These are phyloP conservation scores for Aethionema arabicum DNA, from an alignment of 345 rosid genomes.

Conservation along the genomic window DNA sequence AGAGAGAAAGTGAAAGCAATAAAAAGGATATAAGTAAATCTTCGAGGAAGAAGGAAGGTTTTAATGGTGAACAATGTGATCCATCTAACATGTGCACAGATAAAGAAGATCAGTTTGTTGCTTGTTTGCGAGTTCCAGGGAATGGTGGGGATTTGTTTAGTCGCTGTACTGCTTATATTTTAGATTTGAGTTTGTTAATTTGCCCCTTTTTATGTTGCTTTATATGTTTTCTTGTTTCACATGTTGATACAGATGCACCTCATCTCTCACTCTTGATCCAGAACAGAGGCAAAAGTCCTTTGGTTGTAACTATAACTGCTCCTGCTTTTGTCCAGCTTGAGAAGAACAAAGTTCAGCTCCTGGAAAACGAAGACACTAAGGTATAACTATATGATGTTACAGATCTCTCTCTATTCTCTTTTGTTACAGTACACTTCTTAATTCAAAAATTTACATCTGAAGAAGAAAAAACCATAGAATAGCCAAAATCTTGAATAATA, in stretches of 20 bases:
- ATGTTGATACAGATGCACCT: conserved; percentile 51
- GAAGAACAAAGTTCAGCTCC: conserved; percentile 49
- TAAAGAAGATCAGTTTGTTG: conserved; percentile 53
- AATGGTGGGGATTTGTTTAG: conserved; percentile 45
- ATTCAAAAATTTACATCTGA: background rate
- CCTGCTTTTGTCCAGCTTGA: conserved; percentile 52
- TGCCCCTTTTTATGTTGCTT: conserved; percentile 12
- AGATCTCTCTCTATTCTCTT: background rate
- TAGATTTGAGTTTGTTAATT: background rate
- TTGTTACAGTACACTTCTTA: background rate
- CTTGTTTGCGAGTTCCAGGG: conserved; percentile 81
- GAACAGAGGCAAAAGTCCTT: conserved; percentile 55
- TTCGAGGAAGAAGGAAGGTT: conserved; percentile 36
- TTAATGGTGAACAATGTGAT: conserved; percentile 63
- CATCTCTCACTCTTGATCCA: conserved; percentile 65
- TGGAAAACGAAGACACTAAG: conserved; percentile 47
- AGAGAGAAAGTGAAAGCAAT: conserved; percentile 25
- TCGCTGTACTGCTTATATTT: background rate
- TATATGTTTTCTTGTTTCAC: too few relatives aligned
- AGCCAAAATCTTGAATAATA: background rate
- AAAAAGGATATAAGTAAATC: conserved; percentile 17
- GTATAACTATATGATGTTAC: conserved; percentile 31
- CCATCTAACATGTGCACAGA: conserved; percentile 61
- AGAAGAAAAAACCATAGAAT: background rate
- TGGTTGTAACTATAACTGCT: conserved; percentile 55